Conservation (phyloP, 768 basidiomycete genomes). For the Phanerochaete carnosa region DNA sequence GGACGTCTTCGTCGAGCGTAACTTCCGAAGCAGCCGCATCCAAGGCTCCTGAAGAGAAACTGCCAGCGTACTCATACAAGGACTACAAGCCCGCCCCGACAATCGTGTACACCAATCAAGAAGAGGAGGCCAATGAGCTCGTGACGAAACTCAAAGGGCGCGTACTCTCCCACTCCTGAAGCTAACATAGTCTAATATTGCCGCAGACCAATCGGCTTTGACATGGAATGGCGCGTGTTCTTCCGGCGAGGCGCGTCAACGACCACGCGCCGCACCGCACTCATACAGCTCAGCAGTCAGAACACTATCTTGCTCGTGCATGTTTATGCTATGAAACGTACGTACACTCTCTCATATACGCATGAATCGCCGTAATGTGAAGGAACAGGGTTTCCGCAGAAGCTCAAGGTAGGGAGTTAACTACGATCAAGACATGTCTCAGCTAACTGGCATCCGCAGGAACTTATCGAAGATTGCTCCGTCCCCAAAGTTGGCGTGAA, state of each 20-base stretch:
- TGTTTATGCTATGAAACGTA: conserved; percentile 45
- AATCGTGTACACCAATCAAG: conserved; percentile 37
- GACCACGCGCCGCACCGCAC: conserved; percentile 29
- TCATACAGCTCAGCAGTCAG: conserved; percentile 44
- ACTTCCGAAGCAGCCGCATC: not conserved
- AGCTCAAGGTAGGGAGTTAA: conserved; percentile 31
- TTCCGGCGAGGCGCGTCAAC: conserved; percentile 22
- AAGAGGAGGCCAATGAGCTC: conserved; percentile 40
- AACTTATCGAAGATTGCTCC: conserved; percentile 39
- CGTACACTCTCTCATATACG: conserved; percentile 4
- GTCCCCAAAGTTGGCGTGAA: conserved; percentile 46
- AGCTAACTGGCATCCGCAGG: conserved; percentile 27
- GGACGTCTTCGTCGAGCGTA: not conserved
- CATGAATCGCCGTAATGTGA: not conserved
- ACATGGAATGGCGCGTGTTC: conserved; percentile 46
- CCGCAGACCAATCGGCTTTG: conserved; percentile 45
- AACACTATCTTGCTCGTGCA: conserved; percentile 45
- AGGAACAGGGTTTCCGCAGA: conserved; percentile 39
- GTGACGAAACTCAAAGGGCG: conserved; percentile 35
- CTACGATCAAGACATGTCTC: not conserved
- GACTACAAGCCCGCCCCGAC: conserved; percentile 30
- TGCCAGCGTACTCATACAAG: conserved; percentile 37
- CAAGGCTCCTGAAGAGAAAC: not conserved
- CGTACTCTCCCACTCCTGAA: conserved; percentile 2
- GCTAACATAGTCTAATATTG: not conserved